phyloP scores from a whole-genome alignment of 2,329 filamentous ascomycete species.

The Lachnellula arida region DNA sequence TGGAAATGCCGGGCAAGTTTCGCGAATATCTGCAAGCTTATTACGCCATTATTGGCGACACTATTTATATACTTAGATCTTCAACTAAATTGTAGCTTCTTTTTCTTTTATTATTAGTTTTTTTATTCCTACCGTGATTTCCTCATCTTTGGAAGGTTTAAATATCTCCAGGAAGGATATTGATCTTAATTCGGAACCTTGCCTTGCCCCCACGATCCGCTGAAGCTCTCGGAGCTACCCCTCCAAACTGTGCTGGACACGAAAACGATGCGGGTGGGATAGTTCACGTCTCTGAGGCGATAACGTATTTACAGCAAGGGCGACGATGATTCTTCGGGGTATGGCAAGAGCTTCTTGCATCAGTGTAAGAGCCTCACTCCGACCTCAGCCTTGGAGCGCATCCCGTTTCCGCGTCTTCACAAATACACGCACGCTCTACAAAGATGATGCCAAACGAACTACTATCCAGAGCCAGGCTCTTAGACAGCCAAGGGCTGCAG shows the following conservation, averaged over 20 bases:
- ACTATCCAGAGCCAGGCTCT: conserved; percentile 20
- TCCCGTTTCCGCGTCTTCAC: conserved; percentile 28
- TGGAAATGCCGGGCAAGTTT: conserved; percentile 3
- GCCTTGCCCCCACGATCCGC: not conserved
- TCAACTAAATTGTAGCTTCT: not conserved
- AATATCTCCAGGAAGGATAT: too few species aligned
- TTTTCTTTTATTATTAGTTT: not conserved
- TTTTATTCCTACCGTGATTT: not conserved
- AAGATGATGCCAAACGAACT: conserved; percentile 20
- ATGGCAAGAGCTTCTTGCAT: conserved; percentile 28
- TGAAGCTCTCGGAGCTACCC: conserved; percentile 18
- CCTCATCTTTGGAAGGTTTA: not conserved
- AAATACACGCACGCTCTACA: conserved; percentile 20
- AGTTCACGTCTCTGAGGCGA: conserved; percentile 15
- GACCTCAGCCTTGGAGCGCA: conserved; percentile 21
- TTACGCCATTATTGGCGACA: too few species aligned
- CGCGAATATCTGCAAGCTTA: conserved; percentile 7
- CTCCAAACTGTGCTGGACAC: conserved; percentile 15
- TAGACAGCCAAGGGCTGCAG: conserved; percentile 16
- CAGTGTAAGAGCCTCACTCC: conserved; percentile 19
- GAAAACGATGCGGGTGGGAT: conserved; percentile 20
- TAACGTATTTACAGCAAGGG: conserved; percentile 6
- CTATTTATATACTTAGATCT: too few species aligned
- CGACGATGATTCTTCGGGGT: conserved; percentile 28
- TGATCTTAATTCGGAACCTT: too few species aligned